Base-by-base conservation (phyloP, 208 protist species). In the Porcisia deanei region DNA sequence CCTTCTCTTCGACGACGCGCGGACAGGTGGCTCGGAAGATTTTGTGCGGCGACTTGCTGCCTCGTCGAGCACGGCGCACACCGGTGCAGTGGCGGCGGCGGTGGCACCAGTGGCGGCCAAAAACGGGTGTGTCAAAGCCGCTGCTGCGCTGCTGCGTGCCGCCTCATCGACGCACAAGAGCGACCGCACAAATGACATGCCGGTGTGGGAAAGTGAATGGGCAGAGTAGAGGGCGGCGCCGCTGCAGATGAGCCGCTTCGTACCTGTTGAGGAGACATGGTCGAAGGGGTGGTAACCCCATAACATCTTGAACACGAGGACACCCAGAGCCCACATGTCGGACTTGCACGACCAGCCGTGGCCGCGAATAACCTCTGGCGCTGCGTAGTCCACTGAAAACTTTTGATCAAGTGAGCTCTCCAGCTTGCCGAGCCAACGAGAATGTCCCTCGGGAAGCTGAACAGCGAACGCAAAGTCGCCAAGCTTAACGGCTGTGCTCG, bases 361-460 rank as follows among this genome's bases (percentile, higher is more conserved):
- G 49, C 71, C 67, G 10, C 93, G 73, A 37, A 97, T 20, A 75
- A 98, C 92, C 85, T 99, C 99, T 0, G 99, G 99, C 8, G 99
- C 88, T 10, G 99, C 81, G 83, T 99, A 99, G 88, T 99, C 98
- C 4, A 99, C 83, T 20, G 98, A 99, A 9, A n/a, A n/a, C 59
- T 41, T 55, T 1, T 55, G 20, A 39, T 53, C 61, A 37, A 22
- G n/a, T 30, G 39, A 3, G 30, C 9, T 54, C 9, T 63, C 73
- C 1, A 9, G 18, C 12, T 55, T 55, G n/a, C 75, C 68, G 12
- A 55, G 4, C 53, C 61, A 57, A 49, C 45, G 41, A 39, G 47
- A 45, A 25, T 14, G 18, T 12, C 16, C 22, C 30, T 45, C 2
- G 57, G 47, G 37, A 0, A 84, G 71, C 3, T 79, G 77, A 20